phyloP scores from a whole-genome alignment of 352 stramenopile species.

The Blastocystis sp. region DNA sequence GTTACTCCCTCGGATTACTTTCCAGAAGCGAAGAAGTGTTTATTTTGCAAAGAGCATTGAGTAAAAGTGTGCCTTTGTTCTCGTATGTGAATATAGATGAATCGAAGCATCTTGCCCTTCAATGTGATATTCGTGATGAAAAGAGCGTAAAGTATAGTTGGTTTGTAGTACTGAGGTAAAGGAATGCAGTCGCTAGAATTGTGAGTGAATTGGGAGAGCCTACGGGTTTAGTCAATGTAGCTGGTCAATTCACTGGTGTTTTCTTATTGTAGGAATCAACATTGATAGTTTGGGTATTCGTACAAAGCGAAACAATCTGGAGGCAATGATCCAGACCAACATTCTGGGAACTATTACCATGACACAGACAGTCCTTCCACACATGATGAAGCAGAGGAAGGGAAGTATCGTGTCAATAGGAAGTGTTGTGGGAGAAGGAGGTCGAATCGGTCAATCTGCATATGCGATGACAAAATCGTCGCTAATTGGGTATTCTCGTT shows the following conservation, averaged over 20 bases:
- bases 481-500: constrained; percentile 74
- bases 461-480: constrained; percentile 78
- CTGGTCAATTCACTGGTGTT: neutral
- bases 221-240: constrained; percentile 11
- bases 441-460: constrained; percentile 75
- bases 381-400: constrained; percentile 57
- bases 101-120: neutral
- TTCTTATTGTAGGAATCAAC: constrained; percentile 25
- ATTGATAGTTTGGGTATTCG: neutral
- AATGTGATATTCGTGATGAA: constrained; percentile 40
- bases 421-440: constrained; percentile 73
- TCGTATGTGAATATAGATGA: neutral
- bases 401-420: constrained; percentile 75
- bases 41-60: neutral
- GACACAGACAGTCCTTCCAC: constrained; percentile 10
- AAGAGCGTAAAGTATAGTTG: neutral
- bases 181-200: neutral
- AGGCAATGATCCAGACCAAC: constrained; percentile 32
- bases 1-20: constrained; percentile 24
- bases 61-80: neutral
- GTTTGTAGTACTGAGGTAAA: neutral
- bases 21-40: constrained; percentile 6
- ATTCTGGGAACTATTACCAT: constrained; percentile 6
- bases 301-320: neutral
- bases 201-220: neutral